These are phyloP conservation scores for Sporothrix brasiliensis DNA, from an alignment of 2,329 filamentous ascomycete species.

Conservation along the genomic window DNA sequence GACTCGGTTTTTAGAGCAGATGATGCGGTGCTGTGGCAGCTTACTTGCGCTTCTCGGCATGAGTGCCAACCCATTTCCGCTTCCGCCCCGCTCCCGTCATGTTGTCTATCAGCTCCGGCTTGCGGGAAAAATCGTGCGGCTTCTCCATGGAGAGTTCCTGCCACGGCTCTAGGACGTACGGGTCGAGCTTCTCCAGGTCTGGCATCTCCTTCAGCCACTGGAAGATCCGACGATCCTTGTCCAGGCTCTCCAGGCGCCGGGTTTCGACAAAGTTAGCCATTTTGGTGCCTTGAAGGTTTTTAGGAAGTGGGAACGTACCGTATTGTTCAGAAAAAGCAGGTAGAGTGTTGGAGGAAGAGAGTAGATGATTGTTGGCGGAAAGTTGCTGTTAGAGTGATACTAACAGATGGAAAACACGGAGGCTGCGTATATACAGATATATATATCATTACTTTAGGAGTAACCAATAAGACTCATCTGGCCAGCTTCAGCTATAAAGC, in stretches of 20 bases:
- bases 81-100: not conserved
- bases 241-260: conserved; percentile 10
- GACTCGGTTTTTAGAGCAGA: conserved; percentile 27
- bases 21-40: not conserved
- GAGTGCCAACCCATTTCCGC: not conserved
- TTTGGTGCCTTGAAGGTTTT: not conserved
- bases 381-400: not conserved
- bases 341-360: not conserved
- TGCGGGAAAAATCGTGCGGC: not conserved
- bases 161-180: conserved; percentile 6
- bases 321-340: too few species aligned
- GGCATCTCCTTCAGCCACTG: conserved; percentile 7
- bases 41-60: not conserved
- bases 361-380: not conserved
- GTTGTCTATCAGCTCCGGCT: not conserved
- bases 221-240: not conserved
- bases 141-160: not conserved
- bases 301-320: not conserved
- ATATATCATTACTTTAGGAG: not conserved
- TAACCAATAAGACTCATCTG: not conserved
- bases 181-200: not conserved
- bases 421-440: too few species aligned
- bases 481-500: not conserved
- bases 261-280: not conserved
- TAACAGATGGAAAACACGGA: not conserved